These are phyloP conservation scores for Apium graveolens DNA, from an alignment of 129 eudicot genomes.

Conservation along the genomic window DNA sequence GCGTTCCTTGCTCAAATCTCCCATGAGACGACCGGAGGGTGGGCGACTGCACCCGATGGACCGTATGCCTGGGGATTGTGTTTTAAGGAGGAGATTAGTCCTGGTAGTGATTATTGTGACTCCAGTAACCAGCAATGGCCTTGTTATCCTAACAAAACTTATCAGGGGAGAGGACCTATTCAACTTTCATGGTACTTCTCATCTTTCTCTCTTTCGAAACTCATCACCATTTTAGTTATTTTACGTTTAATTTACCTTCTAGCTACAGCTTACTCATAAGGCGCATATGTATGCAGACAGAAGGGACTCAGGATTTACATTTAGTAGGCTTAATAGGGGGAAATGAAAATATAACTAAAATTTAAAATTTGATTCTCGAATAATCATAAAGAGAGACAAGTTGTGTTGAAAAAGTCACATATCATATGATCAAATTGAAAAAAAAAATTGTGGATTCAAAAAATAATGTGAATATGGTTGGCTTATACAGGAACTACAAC, in stretches of 20 bases:
- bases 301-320: no score
- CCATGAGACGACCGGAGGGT: constrained; percentile 44
- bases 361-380: no score
- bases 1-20: constrained; percentile 47
- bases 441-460: neutral
- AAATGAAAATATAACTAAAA: no score
- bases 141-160: constrained; percentile 28
- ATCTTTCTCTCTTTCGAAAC: neutral
- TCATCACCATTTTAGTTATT: no score
- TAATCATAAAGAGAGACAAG: neutral
- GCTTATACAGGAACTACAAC: constrained; percentile 32
- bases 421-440: neutral
- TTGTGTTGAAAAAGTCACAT: neutral
- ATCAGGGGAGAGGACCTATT: constrained; percentile 38
- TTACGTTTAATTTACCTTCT: no score
- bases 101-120: constrained; percentile 25
- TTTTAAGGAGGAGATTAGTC: constrained; percentile 26
- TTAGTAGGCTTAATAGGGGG: no score
- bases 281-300: no score
- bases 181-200: constrained; percentile 25
- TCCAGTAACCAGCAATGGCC: constrained; percentile 26
- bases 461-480: neutral
- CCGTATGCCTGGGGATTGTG: constrained; percentile 39
- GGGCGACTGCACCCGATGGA: constrained; percentile 41
- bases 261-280: no score